A percentile compares a stretch with the other conserved stretches of the same genome.
Conservation (phyloP, 805 yeast genomes). For the Starmera dryadoides region DNA sequence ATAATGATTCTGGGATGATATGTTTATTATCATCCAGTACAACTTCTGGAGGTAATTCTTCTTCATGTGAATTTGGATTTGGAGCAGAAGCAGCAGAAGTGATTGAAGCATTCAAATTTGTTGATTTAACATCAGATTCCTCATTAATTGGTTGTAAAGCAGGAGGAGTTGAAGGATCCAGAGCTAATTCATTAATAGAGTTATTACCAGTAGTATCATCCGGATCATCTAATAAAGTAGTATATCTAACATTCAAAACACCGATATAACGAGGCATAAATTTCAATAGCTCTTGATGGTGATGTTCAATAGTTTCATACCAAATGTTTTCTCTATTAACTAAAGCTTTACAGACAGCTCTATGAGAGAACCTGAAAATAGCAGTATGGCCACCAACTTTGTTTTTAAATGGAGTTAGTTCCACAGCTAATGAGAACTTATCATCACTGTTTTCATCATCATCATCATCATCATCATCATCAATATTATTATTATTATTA, state of each 20-base stretch:
- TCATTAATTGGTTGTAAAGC: slow-evolving; percentile 11
- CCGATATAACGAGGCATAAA: slow-evolving; percentile 96
- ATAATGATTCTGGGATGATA: slow-evolving; percentile 76
- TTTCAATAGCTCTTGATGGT: slow-evolving; percentile 66
- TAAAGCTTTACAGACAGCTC: slow-evolving; percentile 91
- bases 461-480: slow-evolving; percentile 6
- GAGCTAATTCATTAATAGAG: slow-evolving; percentile 4
- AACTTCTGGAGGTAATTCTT: slow-evolving; percentile 63
- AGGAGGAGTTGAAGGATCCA: slow-evolving; percentile 11
- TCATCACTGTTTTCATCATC: slow-evolving; percentile 23
- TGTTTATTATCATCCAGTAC: slow-evolving; percentile 86
- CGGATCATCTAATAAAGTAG: slow-evolving; percentile 21
- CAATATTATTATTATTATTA: slow-evolving; percentile 1
- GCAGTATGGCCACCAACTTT: slow-evolving; percentile 99
- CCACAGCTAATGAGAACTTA: slow-evolving; percentile 71
- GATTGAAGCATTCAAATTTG: no score
- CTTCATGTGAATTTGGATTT: slow-evolving; percentile 12
- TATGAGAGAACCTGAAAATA: slow-evolving; percentile 80
- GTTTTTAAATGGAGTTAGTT: slow-evolving; percentile 82
- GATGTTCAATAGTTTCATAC: slow-evolving; percentile 81
- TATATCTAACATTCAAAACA: slow-evolving; percentile 82
- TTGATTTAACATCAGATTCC: slow-evolving; percentile 1
- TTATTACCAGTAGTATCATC: slow-evolving; percentile 11
- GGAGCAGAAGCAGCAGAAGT: slow-evolving; percentile 8
- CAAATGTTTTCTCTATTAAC: slow-evolving; percentile 85